A percentile compares a stretch with the other conserved stretches of the same genome.
These are phyloP conservation scores for Hericium alpestre DNA, from an alignment of 768 basidiomycete genomes.

Conservation along the genomic window DNA sequence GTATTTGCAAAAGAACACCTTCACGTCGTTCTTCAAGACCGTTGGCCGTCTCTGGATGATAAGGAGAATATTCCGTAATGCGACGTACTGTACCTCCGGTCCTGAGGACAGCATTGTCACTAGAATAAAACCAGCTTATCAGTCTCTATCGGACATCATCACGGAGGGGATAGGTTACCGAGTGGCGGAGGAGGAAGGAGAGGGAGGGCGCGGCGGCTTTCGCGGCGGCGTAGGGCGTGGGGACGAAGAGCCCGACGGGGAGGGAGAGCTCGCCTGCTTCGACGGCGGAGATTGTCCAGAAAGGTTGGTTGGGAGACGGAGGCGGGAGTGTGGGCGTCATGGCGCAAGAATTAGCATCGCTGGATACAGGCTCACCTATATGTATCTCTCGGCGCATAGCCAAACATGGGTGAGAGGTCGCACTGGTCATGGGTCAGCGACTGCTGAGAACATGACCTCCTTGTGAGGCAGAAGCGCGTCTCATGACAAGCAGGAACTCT, in stretches of 20 bases:
- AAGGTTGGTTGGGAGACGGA: constrained; percentile 4
- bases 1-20: constrained; percentile 99
- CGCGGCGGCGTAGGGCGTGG: not conserved
- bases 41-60: constrained; percentile 92
- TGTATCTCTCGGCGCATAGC: not conserved
- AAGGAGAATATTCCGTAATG: constrained; percentile 88
- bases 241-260: constrained; percentile 9
- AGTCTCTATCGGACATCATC: not conserved
- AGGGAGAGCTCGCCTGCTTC: constrained; percentile 7
- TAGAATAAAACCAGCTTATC: constrained; percentile 23
- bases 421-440: no score
- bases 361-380: not conserved
- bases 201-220: constrained; percentile 3
- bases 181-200: constrained; percentile 11
- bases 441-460: no score
- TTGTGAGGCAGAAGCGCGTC: no score
- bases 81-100: constrained; percentile 97
- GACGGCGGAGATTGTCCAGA: constrained; percentile 9
- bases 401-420: no score
- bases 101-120: constrained; percentile 94
- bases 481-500: no score
- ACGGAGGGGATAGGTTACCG: constrained; percentile 35
- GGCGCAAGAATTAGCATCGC: not conserved
- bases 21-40: constrained; percentile 93
- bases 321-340: constrained; percentile 4